Evolutionary conservation across 2,329 filamentous ascomycete species (phyloP).

Genomic region (Alternaria novae-zelandiae): DNA sequence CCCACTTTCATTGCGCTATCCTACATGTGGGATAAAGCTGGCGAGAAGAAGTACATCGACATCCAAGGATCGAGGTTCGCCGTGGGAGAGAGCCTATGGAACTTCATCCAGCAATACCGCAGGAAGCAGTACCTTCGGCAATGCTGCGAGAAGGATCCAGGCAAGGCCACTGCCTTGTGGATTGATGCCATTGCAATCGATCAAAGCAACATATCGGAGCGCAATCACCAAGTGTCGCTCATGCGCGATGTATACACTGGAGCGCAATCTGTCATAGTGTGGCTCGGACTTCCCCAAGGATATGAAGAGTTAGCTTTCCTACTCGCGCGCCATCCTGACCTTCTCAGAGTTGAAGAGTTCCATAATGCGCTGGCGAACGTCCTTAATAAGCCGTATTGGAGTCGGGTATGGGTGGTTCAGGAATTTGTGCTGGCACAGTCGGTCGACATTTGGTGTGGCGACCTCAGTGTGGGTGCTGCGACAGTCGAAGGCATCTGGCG

Average conservation of each 20-base stretch:
- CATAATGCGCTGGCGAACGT: constrained; percentile 3
- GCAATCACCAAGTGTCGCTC: constrained; percentile 15
- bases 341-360: constrained; percentile 13
- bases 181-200: constrained; percentile 22
- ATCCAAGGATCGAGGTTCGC: constrained; percentile 11
- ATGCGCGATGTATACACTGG: constrained; percentile 22
- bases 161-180: constrained; percentile 5
- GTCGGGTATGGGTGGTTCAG: constrained; percentile 19
- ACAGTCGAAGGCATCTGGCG: constrained; percentile 18
- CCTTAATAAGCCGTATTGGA: constrained; percentile 19
- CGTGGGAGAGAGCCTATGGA: constrained; percentile 20
- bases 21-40: constrained; percentile 23
- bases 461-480: constrained; percentile 6
- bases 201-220: constrained; percentile 17
- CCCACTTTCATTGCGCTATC: constrained; percentile 17
- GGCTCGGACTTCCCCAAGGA: constrained; percentile 13
- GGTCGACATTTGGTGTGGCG: constrained; percentile 20
- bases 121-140: constrained; percentile 3
- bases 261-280: constrained; percentile 16
- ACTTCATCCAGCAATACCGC: constrained; percentile 20
- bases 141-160: constrained; percentile 4
- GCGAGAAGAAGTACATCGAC: constrained; percentile 1
- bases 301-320: constrained; percentile 17
- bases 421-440: constrained; percentile 19
- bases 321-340: constrained; percentile 11